Percentiles rank a stretch among this genome's conserved stretches.
phyloP scores from a whole-genome alignment of 1,284 basidiomycete genomes.

The Schizophyllum amplum region DNA sequence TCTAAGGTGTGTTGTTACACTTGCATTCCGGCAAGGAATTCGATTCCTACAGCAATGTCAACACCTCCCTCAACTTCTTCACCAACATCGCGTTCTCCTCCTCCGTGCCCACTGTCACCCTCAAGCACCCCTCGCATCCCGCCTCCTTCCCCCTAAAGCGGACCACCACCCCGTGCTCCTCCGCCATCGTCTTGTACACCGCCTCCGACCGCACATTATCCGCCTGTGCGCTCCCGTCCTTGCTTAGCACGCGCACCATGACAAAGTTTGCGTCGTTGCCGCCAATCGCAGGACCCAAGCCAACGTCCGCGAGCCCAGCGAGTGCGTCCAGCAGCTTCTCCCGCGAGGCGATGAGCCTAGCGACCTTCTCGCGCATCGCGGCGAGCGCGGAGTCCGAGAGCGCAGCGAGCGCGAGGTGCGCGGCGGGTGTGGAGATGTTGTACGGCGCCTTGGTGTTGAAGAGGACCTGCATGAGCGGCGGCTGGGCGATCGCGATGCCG shows the following conservation, averaged over 20 bases:
- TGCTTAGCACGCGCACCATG: constrained; percentile 69
- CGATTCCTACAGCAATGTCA: constrained; percentile 26
- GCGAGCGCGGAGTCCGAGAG: constrained; percentile 58
- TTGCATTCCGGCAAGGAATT: background rate
- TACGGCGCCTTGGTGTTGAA: constrained; percentile 98
- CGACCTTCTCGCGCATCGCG: constrained; percentile 61
- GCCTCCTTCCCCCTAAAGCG: constrained; percentile 82
- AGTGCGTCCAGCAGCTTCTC: constrained; percentile 44
- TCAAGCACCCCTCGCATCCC: constrained; percentile 83
- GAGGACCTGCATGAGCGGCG: constrained; percentile 85
- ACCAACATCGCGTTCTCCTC: constrained; percentile 67
- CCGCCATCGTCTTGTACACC: constrained; percentile 83
- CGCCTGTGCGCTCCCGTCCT: constrained; percentile 28
- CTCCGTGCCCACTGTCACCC: constrained; percentile 86
- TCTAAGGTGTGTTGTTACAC: too few relatives aligned
- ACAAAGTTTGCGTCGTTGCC: constrained; percentile 92
- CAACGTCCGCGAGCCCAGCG: constrained; percentile 36
- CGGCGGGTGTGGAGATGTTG: constrained; percentile 90
- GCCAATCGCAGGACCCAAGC: constrained; percentile 71
- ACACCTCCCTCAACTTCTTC: constrained; percentile 36
- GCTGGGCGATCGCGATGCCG: constrained; percentile 86
- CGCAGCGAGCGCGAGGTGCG: constrained; percentile 76
- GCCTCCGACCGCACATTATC: constrained; percentile 64
- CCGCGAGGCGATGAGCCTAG: constrained; percentile 55
- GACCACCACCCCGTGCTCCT: constrained; percentile 83